Evolutionary conservation across 345 rosid genomes (phyloP), one percentile per base, ranked within the genome.

Genomic region (Orychophragmus violaceus): DNA sequence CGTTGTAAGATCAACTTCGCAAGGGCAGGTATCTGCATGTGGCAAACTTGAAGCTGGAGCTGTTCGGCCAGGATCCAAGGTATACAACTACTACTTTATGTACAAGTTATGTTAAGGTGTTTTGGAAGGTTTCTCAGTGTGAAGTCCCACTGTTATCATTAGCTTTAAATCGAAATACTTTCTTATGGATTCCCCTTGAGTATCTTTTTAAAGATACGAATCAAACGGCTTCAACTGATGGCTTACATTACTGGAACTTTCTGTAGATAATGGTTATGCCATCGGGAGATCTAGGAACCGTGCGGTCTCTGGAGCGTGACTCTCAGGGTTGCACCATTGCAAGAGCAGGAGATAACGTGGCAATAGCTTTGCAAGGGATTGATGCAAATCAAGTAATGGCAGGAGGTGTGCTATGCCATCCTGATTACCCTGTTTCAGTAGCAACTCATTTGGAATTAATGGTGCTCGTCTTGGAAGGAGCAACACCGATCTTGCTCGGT

Each of bases 11-110:
- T 74, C 79, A 49, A 48, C 79, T 69, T 70, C 91, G 28, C 76
- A 69, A 62, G 87, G 88, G 33, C 96, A 81, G 68, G 85, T 95
- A 45, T 87, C 96, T 74, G 95, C 84, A 36, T 79, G 87, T 50
- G 99, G 97, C 23, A 95, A 95, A 82, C 74, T 91, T 78, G 97
- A 82, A 78, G 78, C 94, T 52, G 99, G 99, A 74, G 99, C 99
- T 68, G 77, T 91, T 75, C 91, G 83, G 69, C 77, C 76, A 76
- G 97, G 99, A 58, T 77, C 77, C 27, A 91, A 91, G 89, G 99
- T 95, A 83, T 50, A 44, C 53, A 44, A 44, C 37, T 30, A 44
- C 33, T 55, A 56, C 29, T 51, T 51, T 50, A 22, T 33, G 22
- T 29, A 62, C 29, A 30, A 19, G 8, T 28, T 22, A 17, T 46